Evolutionary conservation across 129 eudicot genomes (phyloP).

Genomic region (Scalesia atractyloides): DNA sequence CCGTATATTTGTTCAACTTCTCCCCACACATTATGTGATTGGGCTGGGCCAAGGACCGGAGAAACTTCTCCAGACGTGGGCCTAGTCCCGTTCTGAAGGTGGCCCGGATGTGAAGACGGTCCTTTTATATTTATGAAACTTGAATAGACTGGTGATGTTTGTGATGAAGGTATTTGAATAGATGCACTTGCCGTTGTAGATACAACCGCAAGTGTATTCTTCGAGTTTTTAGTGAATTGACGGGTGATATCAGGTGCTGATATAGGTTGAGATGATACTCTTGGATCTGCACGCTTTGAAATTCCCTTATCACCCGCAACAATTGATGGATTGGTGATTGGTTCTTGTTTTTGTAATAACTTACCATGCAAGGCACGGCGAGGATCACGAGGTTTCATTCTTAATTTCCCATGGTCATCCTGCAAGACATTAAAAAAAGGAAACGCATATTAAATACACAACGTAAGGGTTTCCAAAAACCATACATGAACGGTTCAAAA

Average conservation of each 20-base stretch:
- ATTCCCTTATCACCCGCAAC: constrained; percentile 36
- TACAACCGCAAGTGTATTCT: constrained; percentile 71
- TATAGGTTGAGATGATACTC: constrained; percentile 32
- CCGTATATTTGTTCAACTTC: constrained; percentile 84
- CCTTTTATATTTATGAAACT: constrained; percentile 46
- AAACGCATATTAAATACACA: neutral
- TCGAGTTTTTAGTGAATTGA: constrained; percentile 75
- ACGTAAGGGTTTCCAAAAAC: neutral
- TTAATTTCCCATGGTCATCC: constrained; percentile 70
- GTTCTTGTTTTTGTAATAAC: constrained; percentile 38
- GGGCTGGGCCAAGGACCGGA: constrained; percentile 50
- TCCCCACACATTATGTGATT: constrained; percentile 58
- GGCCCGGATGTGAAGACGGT: constrained; percentile 40
- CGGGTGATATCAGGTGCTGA: constrained; percentile 67
- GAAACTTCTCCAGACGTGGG: constrained; percentile 52
- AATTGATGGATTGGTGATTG: constrained; percentile 32
- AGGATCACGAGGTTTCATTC: constrained; percentile 98
- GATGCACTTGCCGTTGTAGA: constrained; percentile 45
- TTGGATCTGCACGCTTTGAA: constrained; percentile 50
- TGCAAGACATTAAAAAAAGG: constrained; percentile 34
- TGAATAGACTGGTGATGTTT: constrained; percentile 47
- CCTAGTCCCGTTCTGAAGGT: constrained; percentile 36
- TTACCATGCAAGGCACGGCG: constrained; percentile 78
- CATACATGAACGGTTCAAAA: neutral
- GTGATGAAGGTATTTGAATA: constrained; percentile 49